Percentiles rank a stretch among this genome's conserved stretches.
These are phyloP conservation scores for Saitoella complicata DNA, from an alignment of 805 yeast genomes.

Conservation along the genomic window DNA sequence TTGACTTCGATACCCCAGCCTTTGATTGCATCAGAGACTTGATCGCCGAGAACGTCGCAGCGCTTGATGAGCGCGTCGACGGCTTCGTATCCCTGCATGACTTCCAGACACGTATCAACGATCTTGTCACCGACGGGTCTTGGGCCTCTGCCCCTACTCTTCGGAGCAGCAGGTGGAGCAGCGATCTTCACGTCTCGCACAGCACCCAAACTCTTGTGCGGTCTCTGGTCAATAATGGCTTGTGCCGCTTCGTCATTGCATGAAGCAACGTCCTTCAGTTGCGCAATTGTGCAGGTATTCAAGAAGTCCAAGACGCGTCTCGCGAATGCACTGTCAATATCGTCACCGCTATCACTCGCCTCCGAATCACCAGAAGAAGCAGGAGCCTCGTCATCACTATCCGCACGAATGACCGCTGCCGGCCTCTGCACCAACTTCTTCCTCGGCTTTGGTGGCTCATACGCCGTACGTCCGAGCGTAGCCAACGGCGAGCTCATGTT, in stretches of 20 bases:
- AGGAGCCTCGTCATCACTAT: slow-evolving; percentile 2
- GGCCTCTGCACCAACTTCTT: too few species aligned
- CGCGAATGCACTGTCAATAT: slow-evolving; percentile 32
- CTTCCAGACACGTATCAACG: slow-evolving; percentile 1
- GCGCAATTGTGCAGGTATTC: slow-evolving; percentile 59
- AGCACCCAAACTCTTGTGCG: slow-evolving; percentile 42
- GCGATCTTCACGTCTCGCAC: slow-evolving; percentile 43
- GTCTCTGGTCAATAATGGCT: slow-evolving; percentile 47
- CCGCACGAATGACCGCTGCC: too few species aligned
- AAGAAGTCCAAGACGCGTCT: slow-evolving; percentile 56
- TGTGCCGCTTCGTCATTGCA: slow-evolving; percentile 53
- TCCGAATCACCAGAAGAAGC: slow-evolving; percentile 22
- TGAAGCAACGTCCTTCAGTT: slow-evolving; percentile 65
- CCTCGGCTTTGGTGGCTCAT: too few species aligned
- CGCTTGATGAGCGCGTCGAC: slow-evolving; percentile 79
- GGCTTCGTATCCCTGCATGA: slow-evolving; percentile 58
- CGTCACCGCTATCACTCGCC: slow-evolving; percentile 29
- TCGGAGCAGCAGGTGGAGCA: slow-evolving; percentile 12
- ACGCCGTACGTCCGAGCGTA: too few species aligned
- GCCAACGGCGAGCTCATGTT: too few species aligned
- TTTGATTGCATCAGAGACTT: slow-evolving; percentile 53
- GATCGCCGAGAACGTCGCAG: slow-evolving; percentile 63
- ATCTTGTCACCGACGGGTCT: slow-evolving; percentile 10
- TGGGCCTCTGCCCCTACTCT: slow-evolving; percentile 19
- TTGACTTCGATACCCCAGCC: slow-evolving; percentile 79